Percentiles rank a stretch among this genome's conserved stretches.
These are phyloP conservation scores for Pseudogymnoascus sp. DNA, from an alignment of 2,329 filamentous ascomycete species.

Conservation along the genomic window DNA sequence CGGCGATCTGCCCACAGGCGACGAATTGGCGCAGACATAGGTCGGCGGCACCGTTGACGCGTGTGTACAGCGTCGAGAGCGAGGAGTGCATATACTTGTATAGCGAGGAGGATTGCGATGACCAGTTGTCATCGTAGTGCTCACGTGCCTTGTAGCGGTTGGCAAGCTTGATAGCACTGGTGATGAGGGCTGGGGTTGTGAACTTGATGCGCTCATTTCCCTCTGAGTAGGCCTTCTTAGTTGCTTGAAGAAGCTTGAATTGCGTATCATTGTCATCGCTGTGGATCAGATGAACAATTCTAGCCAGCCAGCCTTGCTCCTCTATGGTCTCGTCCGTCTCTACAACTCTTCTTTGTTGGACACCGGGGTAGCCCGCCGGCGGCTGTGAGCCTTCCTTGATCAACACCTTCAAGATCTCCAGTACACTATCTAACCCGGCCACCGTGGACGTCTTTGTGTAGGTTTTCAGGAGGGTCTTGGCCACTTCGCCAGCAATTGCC, in stretches of 20 bases:
- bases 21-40: constrained; percentile 84
- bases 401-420: constrained; percentile 82
- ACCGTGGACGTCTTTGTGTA: constrained; percentile 71
- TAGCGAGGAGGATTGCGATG: constrained; percentile 66
- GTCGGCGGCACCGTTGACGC: constrained; percentile 77
- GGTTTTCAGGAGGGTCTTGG: constrained; percentile 73
- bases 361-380: constrained; percentile 75
- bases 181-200: constrained; percentile 88
- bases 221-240: constrained; percentile 77
- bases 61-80: constrained; percentile 78
- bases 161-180: constrained; percentile 81
- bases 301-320: constrained; percentile 93
- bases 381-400: constrained; percentile 88
- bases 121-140: constrained; percentile 73
- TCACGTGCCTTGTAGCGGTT: constrained; percentile 84
- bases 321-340: constrained; percentile 98
- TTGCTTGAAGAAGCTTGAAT: constrained; percentile 84
- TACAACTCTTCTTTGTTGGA: constrained; percentile 64
- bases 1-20: constrained; percentile 84
- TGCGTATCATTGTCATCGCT: constrained; percentile 86
- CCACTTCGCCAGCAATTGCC: constrained; percentile 83
- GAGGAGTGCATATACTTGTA: constrained; percentile 95
- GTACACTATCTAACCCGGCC: constrained; percentile 76
- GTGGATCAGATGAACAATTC: constrained; percentile 81
- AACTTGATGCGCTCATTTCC: constrained; percentile 95